Evolutionary conservation across 1,284 basidiomycete genomes (phyloP).

Genomic region (Boletus albobrunnescens): DNA sequence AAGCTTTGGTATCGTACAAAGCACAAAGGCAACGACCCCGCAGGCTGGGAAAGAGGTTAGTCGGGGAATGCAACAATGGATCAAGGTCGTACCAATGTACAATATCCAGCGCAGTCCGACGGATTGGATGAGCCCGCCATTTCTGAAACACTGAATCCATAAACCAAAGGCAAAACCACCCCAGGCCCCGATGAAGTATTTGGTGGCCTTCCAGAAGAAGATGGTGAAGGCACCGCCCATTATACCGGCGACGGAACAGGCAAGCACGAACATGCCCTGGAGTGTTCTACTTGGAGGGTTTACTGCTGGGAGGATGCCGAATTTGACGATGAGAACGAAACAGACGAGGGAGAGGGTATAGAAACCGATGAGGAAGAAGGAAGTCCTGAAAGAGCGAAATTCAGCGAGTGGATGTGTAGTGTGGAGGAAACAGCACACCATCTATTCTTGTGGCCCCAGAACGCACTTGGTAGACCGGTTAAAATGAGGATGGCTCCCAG

Average conservation of each 20-base stretch:
- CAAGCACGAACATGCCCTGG: slow-evolving; percentile 87
- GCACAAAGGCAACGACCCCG: slow-evolving; percentile 55
- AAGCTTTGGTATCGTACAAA: slow-evolving; percentile 65
- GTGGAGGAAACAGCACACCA: slow-evolving; percentile 49
- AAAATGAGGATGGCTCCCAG: slow-evolving; percentile 86
- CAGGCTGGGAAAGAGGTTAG: slow-evolving; percentile 39
- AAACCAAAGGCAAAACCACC: slow-evolving; percentile 85
- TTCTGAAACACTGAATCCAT: slow-evolving; percentile 81
- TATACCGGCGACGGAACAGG: slow-evolving; percentile 74
- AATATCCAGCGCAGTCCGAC: slow-evolving; percentile 85
- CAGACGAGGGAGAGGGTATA: slow-evolving; percentile 85
- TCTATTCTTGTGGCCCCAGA: slow-evolving; percentile 90
- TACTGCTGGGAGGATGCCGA: slow-evolving; percentile 79
- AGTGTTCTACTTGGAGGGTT: slow-evolving; percentile 76
- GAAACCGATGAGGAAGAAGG: slow-evolving; percentile 87
- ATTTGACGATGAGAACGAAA: slow-evolving; percentile 84
- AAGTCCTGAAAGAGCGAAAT: slow-evolving; percentile 57
- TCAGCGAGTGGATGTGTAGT: slow-evolving; percentile 12
- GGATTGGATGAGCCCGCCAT: slow-evolving; percentile 76
- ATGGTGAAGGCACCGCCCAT: slow-evolving; percentile 82
- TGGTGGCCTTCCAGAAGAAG: slow-evolving; percentile 86
- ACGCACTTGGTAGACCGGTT: slow-evolving; percentile 84
- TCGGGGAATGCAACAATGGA: slow-evolving; percentile 9
- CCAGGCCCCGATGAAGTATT: slow-evolving; percentile 83
- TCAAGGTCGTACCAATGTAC: slow-evolving; percentile 59